These are phyloP conservation scores for Candida nonsorbophila DNA, from an alignment of 805 yeast genomes.

Conservation along the genomic window DNA sequence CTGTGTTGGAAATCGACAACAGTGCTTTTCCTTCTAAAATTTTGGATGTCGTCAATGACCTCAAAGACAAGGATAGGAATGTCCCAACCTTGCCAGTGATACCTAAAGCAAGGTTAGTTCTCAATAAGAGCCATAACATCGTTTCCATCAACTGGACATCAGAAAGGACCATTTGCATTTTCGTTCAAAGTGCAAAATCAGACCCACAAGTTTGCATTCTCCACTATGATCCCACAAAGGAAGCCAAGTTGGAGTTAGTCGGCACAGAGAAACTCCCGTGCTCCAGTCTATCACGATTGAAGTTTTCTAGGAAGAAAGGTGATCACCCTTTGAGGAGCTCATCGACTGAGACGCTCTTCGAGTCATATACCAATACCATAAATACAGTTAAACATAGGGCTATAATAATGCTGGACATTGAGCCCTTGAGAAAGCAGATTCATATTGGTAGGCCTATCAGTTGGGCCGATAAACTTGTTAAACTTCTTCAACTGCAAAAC, in stretches of 20 bases:
- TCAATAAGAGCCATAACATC: too few relatives aligned
- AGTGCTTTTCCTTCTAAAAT: conserved; percentile 24
- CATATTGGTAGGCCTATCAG: conserved; percentile 55
- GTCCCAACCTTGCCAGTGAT: conserved; percentile 21
- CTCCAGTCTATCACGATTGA: too few relatives aligned
- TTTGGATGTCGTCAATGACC: conserved; percentile 17
- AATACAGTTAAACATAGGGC: conserved; percentile 6
- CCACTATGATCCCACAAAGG: too few relatives aligned
- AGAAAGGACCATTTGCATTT: conserved; percentile 19
- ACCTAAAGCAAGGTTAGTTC: conserved; percentile 14
- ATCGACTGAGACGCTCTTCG: too few relatives aligned
- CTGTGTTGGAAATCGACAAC: conserved; percentile 46
- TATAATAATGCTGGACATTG: conserved; percentile 1
- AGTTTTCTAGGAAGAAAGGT: too few relatives aligned
- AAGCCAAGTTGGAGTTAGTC: too few relatives aligned
- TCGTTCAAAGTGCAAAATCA: conserved; percentile 22
- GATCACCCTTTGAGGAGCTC: too few relatives aligned
- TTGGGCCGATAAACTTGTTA: conserved; percentile 65
- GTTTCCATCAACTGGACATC: conserved; percentile 53
- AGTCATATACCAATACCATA: conserved; percentile 3
- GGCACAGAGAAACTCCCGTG: too few relatives aligned
- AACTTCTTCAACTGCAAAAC: conserved; percentile 41
- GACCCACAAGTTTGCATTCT: neutral
- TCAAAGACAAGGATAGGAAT: conserved; percentile 34
- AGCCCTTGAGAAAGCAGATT: conserved; percentile 30